Evolutionary conservation across 129 eudicot species (phyloP).

Genomic region (Tagetes erecta): DNA sequence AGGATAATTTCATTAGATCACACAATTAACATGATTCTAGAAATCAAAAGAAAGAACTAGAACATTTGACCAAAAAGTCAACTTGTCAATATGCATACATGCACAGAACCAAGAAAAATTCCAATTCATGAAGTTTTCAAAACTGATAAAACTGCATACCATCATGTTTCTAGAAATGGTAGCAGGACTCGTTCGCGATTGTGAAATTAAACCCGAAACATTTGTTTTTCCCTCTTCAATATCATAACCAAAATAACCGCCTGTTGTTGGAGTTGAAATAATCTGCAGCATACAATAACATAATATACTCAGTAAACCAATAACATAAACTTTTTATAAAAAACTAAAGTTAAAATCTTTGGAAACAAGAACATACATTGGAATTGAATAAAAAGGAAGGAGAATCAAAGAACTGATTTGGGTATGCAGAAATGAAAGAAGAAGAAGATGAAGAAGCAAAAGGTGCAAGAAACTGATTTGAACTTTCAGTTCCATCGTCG

Average conservation of each 20-base stretch:
- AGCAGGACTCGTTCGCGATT: constrained; percentile 37
- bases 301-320: constrained; percentile 15
- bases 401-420: constrained; percentile 63
- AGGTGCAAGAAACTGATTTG: constrained; percentile 34
- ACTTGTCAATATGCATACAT: not conserved
- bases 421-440: constrained; percentile 9
- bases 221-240: constrained; percentile 41
- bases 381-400: constrained; percentile 49
- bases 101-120: not conserved
- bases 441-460: not conserved
- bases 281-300: constrained; percentile 41
- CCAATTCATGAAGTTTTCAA: not conserved
- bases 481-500: constrained; percentile 17
- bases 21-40: not conserved
- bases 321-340: not conserved
- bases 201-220: constrained; percentile 47
- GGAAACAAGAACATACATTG: constrained; percentile 41
- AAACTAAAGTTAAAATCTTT: not conserved
- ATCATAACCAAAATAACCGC: constrained; percentile 40
- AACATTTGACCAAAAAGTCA: not conserved
- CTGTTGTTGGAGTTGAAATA: constrained; percentile 54
- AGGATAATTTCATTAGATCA: not conserved
- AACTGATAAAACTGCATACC: constrained; percentile 26
- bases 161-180: constrained; percentile 39
- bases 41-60: not conserved